Conservation (phyloP, 345 rosid genomes). For the Excoecaria cochinchinensis region DNA sequence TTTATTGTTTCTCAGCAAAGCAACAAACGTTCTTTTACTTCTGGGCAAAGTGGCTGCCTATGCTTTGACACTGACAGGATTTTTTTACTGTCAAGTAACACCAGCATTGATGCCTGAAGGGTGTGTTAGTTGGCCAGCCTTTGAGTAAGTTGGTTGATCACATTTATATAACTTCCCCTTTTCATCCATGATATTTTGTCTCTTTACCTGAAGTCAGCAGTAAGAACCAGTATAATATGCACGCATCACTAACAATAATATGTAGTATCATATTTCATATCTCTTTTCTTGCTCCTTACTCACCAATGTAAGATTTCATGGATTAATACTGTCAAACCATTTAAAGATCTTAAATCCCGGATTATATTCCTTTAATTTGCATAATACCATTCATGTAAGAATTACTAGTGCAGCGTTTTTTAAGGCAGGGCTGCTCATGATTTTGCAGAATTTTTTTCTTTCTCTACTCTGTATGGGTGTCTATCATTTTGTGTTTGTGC, state of each 20-base stretch:
- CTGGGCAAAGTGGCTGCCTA: constrained; percentile 81
- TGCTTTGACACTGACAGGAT: constrained; percentile 78
- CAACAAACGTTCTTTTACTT: constrained; percentile 68
- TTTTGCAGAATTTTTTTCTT: neutral
- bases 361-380: neutral
- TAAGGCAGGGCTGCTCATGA: neutral
- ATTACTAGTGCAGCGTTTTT: neutral
- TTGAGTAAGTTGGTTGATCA: constrained; percentile 56
- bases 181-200: neutral
- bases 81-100: constrained; percentile 78
- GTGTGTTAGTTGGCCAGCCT: constrained; percentile 38
- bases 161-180: constrained; percentile 3
- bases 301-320: neutral
- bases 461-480: neutral
- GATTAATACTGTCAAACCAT: neutral
- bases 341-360: neutral
- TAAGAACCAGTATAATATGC: neutral
- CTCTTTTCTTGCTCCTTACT: neutral
- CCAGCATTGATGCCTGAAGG: constrained; percentile 61
- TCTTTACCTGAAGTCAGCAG: neutral
- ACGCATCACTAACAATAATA: neutral
- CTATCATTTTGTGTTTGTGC: neutral
- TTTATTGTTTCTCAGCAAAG: constrained; percentile 53
- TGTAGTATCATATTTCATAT: neutral
- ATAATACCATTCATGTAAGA: neutral